Evolutionary conservation across 2,329 filamentous ascomycete species (phyloP), one percentile per base, ranked within the genome.

Genomic region (Aspergillus glaucus): DNA sequence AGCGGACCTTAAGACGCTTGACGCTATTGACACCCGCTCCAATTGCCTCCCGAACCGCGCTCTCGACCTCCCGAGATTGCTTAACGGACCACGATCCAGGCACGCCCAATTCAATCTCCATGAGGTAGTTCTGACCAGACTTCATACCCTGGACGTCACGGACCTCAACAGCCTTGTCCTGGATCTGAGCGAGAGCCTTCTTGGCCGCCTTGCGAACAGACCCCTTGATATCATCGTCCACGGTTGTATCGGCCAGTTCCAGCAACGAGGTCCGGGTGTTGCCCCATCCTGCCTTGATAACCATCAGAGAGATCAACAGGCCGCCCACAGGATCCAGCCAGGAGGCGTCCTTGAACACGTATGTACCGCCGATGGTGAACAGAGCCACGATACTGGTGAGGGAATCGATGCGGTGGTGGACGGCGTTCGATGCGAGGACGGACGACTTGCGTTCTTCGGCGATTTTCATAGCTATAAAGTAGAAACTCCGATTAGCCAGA

Each of bases 261-360:
- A 89, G 79, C 9, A 98, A 74, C 5, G 93, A 85, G 10, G 85
- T 79, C 47, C 84, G 76, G 0, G 90, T 95, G 72, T 98, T 98
- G 55, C 83, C 82, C 75, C 82, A 87, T 19, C 93, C 93, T 39
- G 91, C 93, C 62, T 87, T 87, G 56, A 97, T 86, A 28, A 98
- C 92, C 81, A 98, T 87, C 52, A 92, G 75, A 12, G 91, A 95
- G 60, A 98, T 97, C 50, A 96, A 74, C 4, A 98, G 78, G 8
- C 93, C 91, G 48, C 93, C 93, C 26, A 97, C 87, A 8, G 93
- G 91, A 68, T 98, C 93, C 45, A 97, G 78, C 91, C 93, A 97
- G 26, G 86, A 81, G 46, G 92, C 91, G 62, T 91, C 86, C 49
- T 85, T 79, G 55, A 96, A 78, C 46, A 94, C 77, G 68, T 97